Evolutionary conservation across 345 rosid species (phyloP).

Genomic region (Eucalyptus regnans): DNA sequence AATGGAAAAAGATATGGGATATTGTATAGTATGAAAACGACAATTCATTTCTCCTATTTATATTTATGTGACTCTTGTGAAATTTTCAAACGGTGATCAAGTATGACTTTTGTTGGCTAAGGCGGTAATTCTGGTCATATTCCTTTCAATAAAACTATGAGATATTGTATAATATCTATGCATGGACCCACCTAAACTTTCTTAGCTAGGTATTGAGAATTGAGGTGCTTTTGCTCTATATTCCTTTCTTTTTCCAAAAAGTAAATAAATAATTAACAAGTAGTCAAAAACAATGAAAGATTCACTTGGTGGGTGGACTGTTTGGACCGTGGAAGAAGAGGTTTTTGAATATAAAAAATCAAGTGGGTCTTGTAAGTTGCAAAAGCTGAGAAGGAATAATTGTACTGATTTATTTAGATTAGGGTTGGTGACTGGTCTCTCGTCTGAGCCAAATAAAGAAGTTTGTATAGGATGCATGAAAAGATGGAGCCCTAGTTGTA

Average conservation of each 20-base stretch:
- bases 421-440: background rate
- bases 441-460: background rate
- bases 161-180: background rate
- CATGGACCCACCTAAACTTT: background rate
- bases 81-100: background rate
- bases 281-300: background rate
- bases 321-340: background rate
- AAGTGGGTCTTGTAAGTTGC: background rate
- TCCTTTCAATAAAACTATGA: background rate
- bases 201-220: background rate
- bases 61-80: background rate
- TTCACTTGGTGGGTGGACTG: background rate
- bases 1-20: background rate
- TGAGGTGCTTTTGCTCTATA: background rate
- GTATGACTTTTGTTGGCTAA: background rate
- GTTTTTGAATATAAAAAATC: background rate
- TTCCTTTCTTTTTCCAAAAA: background rate
- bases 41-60: background rate
- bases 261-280: background rate
- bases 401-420: background rate
- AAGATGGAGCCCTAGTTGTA: conserved; percentile 1
- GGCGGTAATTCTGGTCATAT: background rate
- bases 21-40: background rate
- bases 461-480: background rate
- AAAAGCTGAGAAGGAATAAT: background rate